Percentiles rank a stretch among this genome's conserved stretches.
phyloP scores from a whole-genome alignment of 208 protist genomes.

The Wallacemonas rigidus region DNA sequence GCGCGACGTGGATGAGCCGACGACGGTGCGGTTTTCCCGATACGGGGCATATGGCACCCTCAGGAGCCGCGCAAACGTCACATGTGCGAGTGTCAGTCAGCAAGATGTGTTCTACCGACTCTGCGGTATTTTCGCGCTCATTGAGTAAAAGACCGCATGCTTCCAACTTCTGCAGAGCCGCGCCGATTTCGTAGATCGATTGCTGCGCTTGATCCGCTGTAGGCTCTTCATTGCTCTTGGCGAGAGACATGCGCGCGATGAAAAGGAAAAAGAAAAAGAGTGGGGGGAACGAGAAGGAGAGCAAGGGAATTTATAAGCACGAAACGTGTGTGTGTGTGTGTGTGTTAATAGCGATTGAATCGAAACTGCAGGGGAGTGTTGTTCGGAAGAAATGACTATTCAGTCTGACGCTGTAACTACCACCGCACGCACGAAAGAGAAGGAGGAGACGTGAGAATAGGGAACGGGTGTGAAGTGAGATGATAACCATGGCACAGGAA shows the following conservation, averaged over 20 bases:
- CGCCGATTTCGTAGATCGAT: slow-evolving; percentile 28
- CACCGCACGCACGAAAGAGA: too few relatives aligned
- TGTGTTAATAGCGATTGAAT: neutral
- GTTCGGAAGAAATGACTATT: too few relatives aligned
- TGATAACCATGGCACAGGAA: too few relatives aligned
- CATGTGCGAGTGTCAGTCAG: slow-evolving; percentile 76
- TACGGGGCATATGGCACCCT: slow-evolving; percentile 41
- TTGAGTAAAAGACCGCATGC: slow-evolving; percentile 55
- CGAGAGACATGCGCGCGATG: neutral
- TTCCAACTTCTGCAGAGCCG: slow-evolving; percentile 42
- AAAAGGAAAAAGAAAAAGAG: slow-evolving; percentile 9
- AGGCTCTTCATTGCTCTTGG: neutral
- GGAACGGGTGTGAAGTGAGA: too few relatives aligned
- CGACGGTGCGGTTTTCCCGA: slow-evolving; percentile 67
- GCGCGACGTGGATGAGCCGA: slow-evolving; percentile 60
- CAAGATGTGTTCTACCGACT: slow-evolving; percentile 70
- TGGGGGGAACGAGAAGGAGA: slow-evolving; percentile 22
- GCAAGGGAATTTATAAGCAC: neutral
- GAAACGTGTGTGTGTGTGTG: too few relatives aligned
- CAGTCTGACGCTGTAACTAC: too few relatives aligned
- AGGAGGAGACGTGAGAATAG: too few relatives aligned
- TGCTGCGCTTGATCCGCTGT: neutral
- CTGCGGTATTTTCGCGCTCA: slow-evolving; percentile 25
- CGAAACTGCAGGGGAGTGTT: too few relatives aligned
- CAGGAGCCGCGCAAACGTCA: slow-evolving; percentile 43